Conservation (phyloP, 306 rosid genomes). For the Rubus parviflorus region DNA sequence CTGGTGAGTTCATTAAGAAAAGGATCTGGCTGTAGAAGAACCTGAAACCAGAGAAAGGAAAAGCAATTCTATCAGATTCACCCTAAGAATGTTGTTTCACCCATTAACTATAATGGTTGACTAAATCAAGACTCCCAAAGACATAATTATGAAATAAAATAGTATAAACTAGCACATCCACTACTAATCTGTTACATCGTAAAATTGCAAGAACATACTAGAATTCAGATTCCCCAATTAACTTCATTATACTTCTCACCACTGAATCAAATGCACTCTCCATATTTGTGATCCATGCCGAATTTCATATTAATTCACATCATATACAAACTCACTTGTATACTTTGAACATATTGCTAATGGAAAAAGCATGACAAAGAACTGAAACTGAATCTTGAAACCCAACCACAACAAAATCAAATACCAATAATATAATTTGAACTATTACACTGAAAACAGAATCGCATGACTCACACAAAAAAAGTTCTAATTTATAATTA, state of each 20-base stretch:
- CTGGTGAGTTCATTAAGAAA: constrained; percentile 95
- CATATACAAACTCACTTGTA: not conserved
- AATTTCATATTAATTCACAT: not conserved
- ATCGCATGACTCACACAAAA: not conserved
- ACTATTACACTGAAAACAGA: not conserved
- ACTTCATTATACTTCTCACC: not conserved
- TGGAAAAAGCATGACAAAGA: not conserved
- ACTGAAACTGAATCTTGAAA: not conserved
- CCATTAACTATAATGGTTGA: not conserved
- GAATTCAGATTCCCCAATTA: not conserved
- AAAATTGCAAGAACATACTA: not conserved
- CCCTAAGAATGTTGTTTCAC: not conserved
- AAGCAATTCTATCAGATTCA: not conserved
- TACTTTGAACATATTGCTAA: not conserved
- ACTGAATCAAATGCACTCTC: not conserved
- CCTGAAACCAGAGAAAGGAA: constrained; percentile 42
- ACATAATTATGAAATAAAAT: not conserved
- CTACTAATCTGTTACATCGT: not conserved
- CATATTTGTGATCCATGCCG: not conserved
- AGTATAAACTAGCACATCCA: not conserved
- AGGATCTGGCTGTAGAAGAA: constrained; percentile 79
- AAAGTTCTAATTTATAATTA: not conserved
- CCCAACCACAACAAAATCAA: not conserved
- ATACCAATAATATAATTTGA: not conserved
- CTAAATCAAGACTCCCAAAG: not conserved